Base-by-base conservation (phyloP, 2,329 filamentous ascomycete species). In the Stagonosporopsis rhizophila region DNA sequence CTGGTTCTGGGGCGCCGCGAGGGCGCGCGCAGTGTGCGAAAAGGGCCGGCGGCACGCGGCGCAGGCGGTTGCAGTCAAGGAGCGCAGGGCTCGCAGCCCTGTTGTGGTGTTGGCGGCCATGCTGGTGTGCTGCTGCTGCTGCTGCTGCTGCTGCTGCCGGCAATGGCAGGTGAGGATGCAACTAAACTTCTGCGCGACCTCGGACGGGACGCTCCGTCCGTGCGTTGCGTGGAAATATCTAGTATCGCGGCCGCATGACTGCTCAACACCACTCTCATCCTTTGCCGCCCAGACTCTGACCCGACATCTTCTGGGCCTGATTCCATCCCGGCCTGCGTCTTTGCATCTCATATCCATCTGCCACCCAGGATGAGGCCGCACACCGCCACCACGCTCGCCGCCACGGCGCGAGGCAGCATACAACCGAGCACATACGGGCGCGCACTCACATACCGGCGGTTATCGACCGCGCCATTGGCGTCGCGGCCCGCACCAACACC, bases 361-460 rank as follows among this genome's bases (percentile, higher is more conserved):
- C 44, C 54, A 44, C 39, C 48, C 70, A 81, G 75, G 69, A 82
- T 82, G 80, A 79, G 77, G 70, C 76, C 77, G 58, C 66, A 76
- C 44, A 66, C 72, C 40, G 69, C 75, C 58, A 74, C 68, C 70
- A 71, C 73, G 62, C 67, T 80, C 57, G 74, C 75, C 51, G 70
- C 71, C 62, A 73, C 77, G 70, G 77, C 77, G 68, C 73, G 76
- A 56, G 66, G 67, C 58, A 72, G 74, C 65, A 62, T 67, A 61
- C 73, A 74, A 54, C 71, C 73, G 61, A 68, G 74, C 66, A 67
- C 77, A 54, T 70, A 70, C 62, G 74, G 78, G 66, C 75, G 80
- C 65, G 78, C 80, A 30, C 77, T 79, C 46, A 75, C 80, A 51
- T 80, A 81, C 70, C 75, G 81, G 64, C 76, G 80, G 74, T 75